A percentile compares a stretch with the other conserved stretches of the same genome.
Conservation (phyloP, 2,329 filamentous ascomycete species). For the Cladophialophora bantiana region DNA sequence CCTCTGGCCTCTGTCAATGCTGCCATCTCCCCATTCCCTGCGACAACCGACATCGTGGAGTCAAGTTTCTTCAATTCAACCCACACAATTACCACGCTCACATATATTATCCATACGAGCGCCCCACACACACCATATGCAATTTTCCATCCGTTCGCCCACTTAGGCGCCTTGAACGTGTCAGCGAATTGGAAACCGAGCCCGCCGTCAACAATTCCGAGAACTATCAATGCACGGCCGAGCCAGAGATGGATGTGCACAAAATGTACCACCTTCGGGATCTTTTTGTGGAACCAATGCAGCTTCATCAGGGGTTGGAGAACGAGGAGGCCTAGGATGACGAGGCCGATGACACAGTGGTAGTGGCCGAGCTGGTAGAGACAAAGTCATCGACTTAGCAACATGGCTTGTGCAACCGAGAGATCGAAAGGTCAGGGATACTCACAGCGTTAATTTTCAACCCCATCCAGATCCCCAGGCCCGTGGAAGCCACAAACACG, state of each 20-base stretch:
- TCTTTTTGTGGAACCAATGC: slow-evolving; percentile 53
- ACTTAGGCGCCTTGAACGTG: slow-evolving; percentile 17
- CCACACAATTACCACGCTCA: slow-evolving; percentile 31
- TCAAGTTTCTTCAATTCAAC: slow-evolving; percentile 26
- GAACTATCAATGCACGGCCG: slow-evolving; percentile 57
- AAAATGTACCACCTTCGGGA: slow-evolving; percentile 42
- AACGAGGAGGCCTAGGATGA: slow-evolving; percentile 41
- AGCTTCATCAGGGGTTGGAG: slow-evolving; percentile 43
- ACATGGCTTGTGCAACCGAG: background rate
- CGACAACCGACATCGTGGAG: background rate
- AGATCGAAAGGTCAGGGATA: background rate
- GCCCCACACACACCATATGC: slow-evolving; percentile 28
- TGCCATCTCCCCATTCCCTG: background rate
- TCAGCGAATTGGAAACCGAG: slow-evolving; percentile 52
- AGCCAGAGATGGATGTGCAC: slow-evolving; percentile 59
- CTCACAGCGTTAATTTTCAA: slow-evolving; percentile 28
- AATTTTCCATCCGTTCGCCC: slow-evolving; percentile 25
- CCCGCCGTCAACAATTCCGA: slow-evolving; percentile 64
- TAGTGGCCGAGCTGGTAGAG: slow-evolving; percentile 21
- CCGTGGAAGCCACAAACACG: slow-evolving; percentile 41
- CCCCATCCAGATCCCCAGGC: slow-evolving; percentile 43
- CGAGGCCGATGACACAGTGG: slow-evolving; percentile 43
- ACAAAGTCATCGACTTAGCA: background rate
- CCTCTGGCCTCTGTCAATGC: background rate
- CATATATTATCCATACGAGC: slow-evolving; percentile 33